Evolutionary conservation across 169 alveolate genomes (phyloP), one percentile per base, ranked within the genome.

Genomic region (Plasmodium berghei): DNA sequence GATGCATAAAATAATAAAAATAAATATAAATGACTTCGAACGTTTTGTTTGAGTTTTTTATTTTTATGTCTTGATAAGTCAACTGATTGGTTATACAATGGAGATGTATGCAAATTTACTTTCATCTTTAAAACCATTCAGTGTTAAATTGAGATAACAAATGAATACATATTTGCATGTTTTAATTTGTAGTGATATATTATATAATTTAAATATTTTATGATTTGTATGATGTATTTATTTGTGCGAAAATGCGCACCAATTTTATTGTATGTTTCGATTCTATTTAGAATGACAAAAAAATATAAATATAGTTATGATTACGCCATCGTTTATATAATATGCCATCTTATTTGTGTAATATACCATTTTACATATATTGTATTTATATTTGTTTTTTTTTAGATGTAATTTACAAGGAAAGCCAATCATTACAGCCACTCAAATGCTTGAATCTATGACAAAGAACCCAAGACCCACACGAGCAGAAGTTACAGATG

Each of bases 401-500:
- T 45, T 18, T 63, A 93, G 97, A 77, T 97, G 98, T 92, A 97
- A 97, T 87, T 95, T 96, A 28, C 97, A 95, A 16, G 99, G 99
- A 8, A 98, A 98, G 89, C 99, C 99, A 52, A 99, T 98, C 16
- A 96, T 99, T 42, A 97, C 99, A 28, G 99, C 99, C 26, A 99
- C 99, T 1, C 99, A 99, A 95, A 98, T 99, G 99, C 93, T 98
- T 72, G 99, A 98, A 93, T 97, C 99, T 62, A 98, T 98, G 99
- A 96, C 97, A 26, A 96, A 95, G 22, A 97, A 97, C 73, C 99
- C 99, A 14, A 93, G 99, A 87, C 99, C 99, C 12, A 98, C 99
- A 9, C 96, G 99, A 67, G 99, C 99, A 9, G 99, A 99, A 92
- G 99, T 98, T 40, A 95, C 99, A 4, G 99, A 99, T 96, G 99